Base-by-base conservation (phyloP, 306 rosid genomes). In the Leucaena leucocephala region DNA sequence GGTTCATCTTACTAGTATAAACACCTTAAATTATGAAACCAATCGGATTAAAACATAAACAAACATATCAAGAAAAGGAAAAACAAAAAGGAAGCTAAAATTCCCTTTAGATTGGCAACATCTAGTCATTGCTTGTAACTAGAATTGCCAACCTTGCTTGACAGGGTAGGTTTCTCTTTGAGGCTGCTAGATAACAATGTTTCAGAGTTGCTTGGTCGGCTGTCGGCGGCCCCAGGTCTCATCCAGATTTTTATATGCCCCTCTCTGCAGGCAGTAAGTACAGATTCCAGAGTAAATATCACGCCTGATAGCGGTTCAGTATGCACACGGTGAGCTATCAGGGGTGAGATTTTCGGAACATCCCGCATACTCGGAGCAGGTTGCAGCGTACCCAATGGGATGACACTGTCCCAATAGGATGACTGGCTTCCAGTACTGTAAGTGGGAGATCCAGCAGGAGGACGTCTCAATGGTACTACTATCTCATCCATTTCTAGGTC, bases 371-470 rank as follows among this genome's bases (percentile, higher is more conserved):
- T 87, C 3, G 99, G 99, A 68, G 99, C 97, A 77, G 97, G 93
- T 75, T 90, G 99, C 80, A 96, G 87, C 46, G 90, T 90, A 66
- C 96, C 97, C 73, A 89, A 65, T n/a, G 98, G 97, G 54, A 82
- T 78, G 42, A 72, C 91, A 82, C 52, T 93, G 72, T 96, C 99
- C 98, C 99, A 96, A 49, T 91, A 96, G 8, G 99, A 83, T 45
- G 99, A 96, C 86, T 93, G 99, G 81, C 94, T 93, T 84, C 98
- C 99, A 13, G 98, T 42, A 82, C 96, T 93, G 80, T 80, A 93
- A 1, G 98, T 89, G 2, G 99, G 99, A 64, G 99, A 96, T 10
- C 99, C 97, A 71, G 98, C 98, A 10, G 98, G 92, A 16, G 94
- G 92, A 48, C 87, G 93, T 45, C 97, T 88, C 77, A 93, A 87